phyloP scores from a whole-genome alignment of 352 stramenopile species.

The Phytopythium montanum region DNA sequence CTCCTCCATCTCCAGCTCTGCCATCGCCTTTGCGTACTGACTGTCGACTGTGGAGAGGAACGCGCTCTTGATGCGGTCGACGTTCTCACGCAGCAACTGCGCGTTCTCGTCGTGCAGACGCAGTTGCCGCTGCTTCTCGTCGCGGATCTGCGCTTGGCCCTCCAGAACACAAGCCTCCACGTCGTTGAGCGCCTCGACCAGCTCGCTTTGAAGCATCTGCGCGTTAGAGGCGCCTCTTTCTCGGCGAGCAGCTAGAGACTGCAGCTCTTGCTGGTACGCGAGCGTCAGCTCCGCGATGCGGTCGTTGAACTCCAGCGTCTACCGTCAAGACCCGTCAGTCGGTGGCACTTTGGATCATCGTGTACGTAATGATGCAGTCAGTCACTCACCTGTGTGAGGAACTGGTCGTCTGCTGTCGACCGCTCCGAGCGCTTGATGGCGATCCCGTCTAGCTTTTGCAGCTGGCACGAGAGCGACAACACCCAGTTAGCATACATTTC shows the following conservation, averaged over 20 bases:
- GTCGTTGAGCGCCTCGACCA: constrained; percentile 52
- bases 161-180: constrained; percentile 43
- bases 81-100: constrained; percentile 26
- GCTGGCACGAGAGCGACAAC: constrained; percentile 10
- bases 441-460: constrained; percentile 46
- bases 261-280: constrained; percentile 54
- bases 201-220: constrained; percentile 58
- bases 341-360: not conserved
- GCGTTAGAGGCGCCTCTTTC: constrained; percentile 43
- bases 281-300: constrained; percentile 47
- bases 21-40: constrained; percentile 17
- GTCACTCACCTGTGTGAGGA: constrained; percentile 33
- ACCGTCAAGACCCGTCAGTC: not conserved
- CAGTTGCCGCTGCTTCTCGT: constrained; percentile 44
- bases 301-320: constrained; percentile 68
- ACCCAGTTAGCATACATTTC: too few relatives aligned
- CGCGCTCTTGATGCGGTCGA: constrained; percentile 27
- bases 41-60: constrained; percentile 20
- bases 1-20: constrained; percentile 25
- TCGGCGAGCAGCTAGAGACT: constrained; percentile 34
- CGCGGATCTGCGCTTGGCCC: constrained; percentile 36
- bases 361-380: not conserved
- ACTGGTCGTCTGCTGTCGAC: constrained; percentile 34
- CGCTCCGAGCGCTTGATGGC: constrained; percentile 37
- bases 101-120: constrained; percentile 37